A percentile compares a stretch with the other conserved stretches of the same genome.
These are phyloP conservation scores for Pyrenula aspistea DNA, from an alignment of 495 filamentous ascomycete species.

Conservation along the genomic window DNA sequence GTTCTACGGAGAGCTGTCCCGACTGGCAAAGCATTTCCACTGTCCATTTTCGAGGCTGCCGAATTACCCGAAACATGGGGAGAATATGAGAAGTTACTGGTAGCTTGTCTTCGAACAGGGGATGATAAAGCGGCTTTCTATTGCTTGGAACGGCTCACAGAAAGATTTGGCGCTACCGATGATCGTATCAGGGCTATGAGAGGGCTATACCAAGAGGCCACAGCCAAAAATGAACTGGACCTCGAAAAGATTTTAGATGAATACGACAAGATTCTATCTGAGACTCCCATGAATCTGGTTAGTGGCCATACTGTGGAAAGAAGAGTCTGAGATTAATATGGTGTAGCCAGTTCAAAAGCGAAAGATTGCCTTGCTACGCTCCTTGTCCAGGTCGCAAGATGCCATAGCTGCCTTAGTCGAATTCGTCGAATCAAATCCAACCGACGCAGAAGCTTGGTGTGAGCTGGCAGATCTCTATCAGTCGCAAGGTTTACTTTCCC, in stretches of 20 bases:
- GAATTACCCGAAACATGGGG: conserved; percentile 72
- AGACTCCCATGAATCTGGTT: conserved; percentile 74
- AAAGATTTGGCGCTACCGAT: conserved; percentile 71
- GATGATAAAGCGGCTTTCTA: conserved; percentile 65
- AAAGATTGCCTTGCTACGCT: conserved; percentile 65
- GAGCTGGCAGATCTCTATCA: conserved; percentile 83
- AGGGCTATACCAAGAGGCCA: conserved; percentile 79
- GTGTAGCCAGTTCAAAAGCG: conserved; percentile 74
- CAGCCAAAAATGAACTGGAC: conserved; percentile 47
- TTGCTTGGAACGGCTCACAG: conserved; percentile 60
- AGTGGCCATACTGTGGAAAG: conserved; percentile 13
- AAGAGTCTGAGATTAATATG: neutral
- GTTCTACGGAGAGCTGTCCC: conserved; percentile 44
- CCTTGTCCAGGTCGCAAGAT: conserved; percentile 53
- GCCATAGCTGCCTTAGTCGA: conserved; percentile 62
- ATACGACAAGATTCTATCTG: conserved; percentile 63
- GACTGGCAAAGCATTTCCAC: conserved; percentile 31
- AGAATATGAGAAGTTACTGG: conserved; percentile 71
- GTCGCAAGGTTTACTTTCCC: conserved; percentile 57
- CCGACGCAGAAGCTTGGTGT: conserved; percentile 88
- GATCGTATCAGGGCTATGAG: conserved; percentile 71
- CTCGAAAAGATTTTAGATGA: conserved; percentile 57
- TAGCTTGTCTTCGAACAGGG: conserved; percentile 74
- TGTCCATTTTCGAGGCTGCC: conserved; percentile 31
- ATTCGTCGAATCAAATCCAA: conserved; percentile 72